phyloP scores from a whole-genome alignment of 306 rosid genomes.

The Sophora flavescens region DNA sequence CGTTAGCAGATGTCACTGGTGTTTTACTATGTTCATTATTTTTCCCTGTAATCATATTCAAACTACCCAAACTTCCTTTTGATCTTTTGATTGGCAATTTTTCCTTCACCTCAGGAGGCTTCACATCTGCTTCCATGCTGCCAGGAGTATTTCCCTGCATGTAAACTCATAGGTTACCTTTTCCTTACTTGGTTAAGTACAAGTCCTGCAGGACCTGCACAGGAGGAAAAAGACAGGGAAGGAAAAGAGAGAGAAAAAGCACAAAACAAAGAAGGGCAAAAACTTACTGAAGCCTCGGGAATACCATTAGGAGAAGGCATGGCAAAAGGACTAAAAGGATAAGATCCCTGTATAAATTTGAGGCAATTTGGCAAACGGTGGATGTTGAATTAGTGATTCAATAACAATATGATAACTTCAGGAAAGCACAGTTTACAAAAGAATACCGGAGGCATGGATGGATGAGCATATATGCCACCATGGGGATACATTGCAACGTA shows the following conservation, averaged over 20 bases:
- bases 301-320: constrained; percentile 86
- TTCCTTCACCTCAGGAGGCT: constrained; percentile 88
- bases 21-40: constrained; percentile 79
- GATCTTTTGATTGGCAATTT: constrained; percentile 96
- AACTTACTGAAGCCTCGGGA: constrained; percentile 90
- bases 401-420: constrained; percentile 41
- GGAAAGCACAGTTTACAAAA: constrained; percentile 45
- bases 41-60: constrained; percentile 97
- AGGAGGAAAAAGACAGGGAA: constrained; percentile 22
- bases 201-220: constrained; percentile 1
- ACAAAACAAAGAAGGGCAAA: constrained; percentile 25
- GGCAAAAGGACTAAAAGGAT: constrained; percentile 95
- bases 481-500: constrained; percentile 99
- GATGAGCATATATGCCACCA: constrained; percentile 98
- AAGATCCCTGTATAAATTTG: constrained; percentile 78
- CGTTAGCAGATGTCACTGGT: constrained; percentile 80
- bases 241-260: constrained; percentile 31
- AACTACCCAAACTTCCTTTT: constrained; percentile 97
- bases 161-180: constrained; percentile 48
- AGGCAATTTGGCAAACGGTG: constrained; percentile 24
- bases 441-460: constrained; percentile 95
- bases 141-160: constrained; percentile 87
- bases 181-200: constrained; percentile 43
- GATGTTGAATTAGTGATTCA: constrained; percentile 36
- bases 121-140: constrained; percentile 81